Evolutionary conservation across 352 stramenopile genomes (phyloP).

Genomic region (Globisporangium sylvaticum): DNA sequence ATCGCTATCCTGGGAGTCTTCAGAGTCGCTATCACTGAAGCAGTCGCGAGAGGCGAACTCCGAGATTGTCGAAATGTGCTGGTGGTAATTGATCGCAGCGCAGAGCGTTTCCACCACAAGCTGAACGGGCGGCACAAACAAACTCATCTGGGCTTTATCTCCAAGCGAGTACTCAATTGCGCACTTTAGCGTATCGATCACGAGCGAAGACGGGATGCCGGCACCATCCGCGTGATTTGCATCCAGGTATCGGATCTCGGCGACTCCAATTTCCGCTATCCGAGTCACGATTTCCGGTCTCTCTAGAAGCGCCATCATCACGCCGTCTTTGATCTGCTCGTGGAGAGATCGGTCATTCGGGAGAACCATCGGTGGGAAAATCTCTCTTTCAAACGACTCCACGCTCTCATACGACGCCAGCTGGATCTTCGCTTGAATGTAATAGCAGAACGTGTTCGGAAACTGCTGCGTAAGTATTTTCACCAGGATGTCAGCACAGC

Average conservation of each 20-base stretch:
- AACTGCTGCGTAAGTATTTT: slow-evolving; percentile 69
- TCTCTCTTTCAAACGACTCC: slow-evolving; percentile 57
- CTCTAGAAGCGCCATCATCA: slow-evolving; percentile 50
- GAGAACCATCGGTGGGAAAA: slow-evolving; percentile 50
- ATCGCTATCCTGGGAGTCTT: slow-evolving; percentile 36
- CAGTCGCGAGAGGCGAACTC: slow-evolving; percentile 70
- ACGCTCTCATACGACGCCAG: slow-evolving; percentile 75
- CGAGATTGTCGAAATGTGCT: slow-evolving; percentile 68
- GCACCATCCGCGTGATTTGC: slow-evolving; percentile 39
- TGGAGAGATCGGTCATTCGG: slow-evolving; percentile 55
- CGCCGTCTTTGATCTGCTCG: slow-evolving; percentile 45
- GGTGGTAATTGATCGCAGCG: slow-evolving; percentile 71
- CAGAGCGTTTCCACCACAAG: slow-evolving; percentile 55
- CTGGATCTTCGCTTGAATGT: slow-evolving; percentile 61
- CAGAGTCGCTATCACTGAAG: slow-evolving; percentile 74
- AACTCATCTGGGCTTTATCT: slow-evolving; percentile 35
- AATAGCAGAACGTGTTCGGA: slow-evolving; percentile 76
- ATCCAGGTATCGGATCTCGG: slow-evolving; percentile 66
- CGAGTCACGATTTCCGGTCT: slow-evolving; percentile 38
- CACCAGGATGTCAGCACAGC: slow-evolving; percentile 59
- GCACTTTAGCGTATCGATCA: slow-evolving; percentile 55
- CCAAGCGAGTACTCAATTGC: slow-evolving; percentile 48
- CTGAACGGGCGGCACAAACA: slow-evolving; percentile 48
- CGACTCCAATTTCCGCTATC: slow-evolving; percentile 51
- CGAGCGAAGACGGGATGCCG: slow-evolving; percentile 44